Base-by-base conservation (phyloP, 345 rosid species). In the Salix purpurea region DNA sequence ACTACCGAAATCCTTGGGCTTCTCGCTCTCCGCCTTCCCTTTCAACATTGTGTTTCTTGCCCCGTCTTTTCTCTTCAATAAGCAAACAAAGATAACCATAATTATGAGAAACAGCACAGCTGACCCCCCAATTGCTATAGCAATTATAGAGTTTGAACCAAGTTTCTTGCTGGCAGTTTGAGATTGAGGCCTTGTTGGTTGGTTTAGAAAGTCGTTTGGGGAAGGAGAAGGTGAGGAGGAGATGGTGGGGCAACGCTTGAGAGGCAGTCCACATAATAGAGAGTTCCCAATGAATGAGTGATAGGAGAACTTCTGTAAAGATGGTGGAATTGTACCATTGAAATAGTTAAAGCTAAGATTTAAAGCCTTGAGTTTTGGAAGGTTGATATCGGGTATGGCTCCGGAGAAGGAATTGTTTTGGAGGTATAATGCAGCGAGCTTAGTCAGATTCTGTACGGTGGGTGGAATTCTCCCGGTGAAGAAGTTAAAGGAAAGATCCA, bases 1-100 rank as follows among this genome's bases (percentile, higher is more conserved):
- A 37, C 97, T 91, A 19, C 94, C 97, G 7, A 93, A 93, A 46
- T 88, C 96, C 76, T 84, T 84, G n/a, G 90, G 86, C 80, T 87
- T 85, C 79, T 84, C 85, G 44, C 67, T 73, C 46, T 70, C 76
- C 12, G 36, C 83, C 84, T 89, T 86, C n/a, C 50, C 70, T 65
- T 85, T 81, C 76, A 82, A 67, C 44, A 67, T 23, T 3, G 84
- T 78, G 30, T 74, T 79, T 2, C 81, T 79, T 32, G 50, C 73
- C n/a, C 71, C 67, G 26, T 81, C 87, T 73, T 40, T 79, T 78
- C 56, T 87, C 80, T 87, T 91, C 62, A 79, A 44, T 58, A 85
- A 81, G 67, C 81, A 87, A 18, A 89, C 37, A 18, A 82, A 72
- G 82, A 89, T 76, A 42, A 84, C 26, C 19, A 75, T 40, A 8